These are phyloP conservation scores for Sarocladium strictum DNA, from an alignment of 2,329 filamentous ascomycete species.

Conservation along the genomic window DNA sequence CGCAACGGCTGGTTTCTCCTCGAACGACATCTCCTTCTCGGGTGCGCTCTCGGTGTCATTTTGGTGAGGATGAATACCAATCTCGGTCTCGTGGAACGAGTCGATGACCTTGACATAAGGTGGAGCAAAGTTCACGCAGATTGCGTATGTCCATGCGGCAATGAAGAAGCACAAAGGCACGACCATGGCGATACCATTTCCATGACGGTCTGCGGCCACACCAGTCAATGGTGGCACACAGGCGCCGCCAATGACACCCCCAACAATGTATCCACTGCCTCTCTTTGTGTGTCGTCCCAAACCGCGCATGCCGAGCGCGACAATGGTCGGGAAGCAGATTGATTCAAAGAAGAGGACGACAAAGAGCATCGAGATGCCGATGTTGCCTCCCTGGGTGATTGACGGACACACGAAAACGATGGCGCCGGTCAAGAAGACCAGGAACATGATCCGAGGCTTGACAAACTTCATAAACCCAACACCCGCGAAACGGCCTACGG, in stretches of 20 bases:
- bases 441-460: conserved; percentile 61
- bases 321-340: conserved; percentile 76
- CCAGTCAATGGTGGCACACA: conserved; percentile 68
- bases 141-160: conserved; percentile 48
- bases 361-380: conserved; percentile 57
- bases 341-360: conserved; percentile 72
- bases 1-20: not conserved
- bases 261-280: conserved; percentile 64
- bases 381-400: conserved; percentile 39
- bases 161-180: conserved; percentile 59
- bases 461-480: conserved; percentile 60
- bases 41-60: not conserved
- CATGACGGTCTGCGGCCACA: conserved; percentile 56
- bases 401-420: conserved; percentile 55
- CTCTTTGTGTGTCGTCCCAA: conserved; percentile 73
- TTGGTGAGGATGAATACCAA: conserved; percentile 29
- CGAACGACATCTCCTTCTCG: not conserved
- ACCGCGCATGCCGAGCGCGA: conserved; percentile 69
- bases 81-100: conserved; percentile 39
- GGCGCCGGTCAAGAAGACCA: conserved; percentile 56
- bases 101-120: conserved; percentile 59
- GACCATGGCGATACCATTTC: conserved; percentile 58
- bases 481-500: conserved; percentile 65
- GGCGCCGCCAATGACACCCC: conserved; percentile 66
- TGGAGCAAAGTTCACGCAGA: conserved; percentile 61